Percentiles rank a stretch among this genome's conserved stretches.
Conservation (phyloP, 306 rosid species). For the Bauhinia variegata region DNA sequence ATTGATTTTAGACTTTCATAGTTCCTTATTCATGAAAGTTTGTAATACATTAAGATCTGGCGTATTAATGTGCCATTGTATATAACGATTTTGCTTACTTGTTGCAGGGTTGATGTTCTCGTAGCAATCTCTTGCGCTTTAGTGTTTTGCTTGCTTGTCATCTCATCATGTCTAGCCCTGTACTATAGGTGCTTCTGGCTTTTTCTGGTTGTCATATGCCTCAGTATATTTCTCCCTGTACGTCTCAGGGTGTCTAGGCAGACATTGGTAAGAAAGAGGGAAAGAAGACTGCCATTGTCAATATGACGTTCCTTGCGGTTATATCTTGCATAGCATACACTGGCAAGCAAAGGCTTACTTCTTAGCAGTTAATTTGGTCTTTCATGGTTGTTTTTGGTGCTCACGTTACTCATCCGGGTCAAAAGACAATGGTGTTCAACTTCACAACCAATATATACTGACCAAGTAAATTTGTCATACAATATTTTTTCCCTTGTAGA, state of each 20-base stretch:
- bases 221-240: constrained; percentile 36
- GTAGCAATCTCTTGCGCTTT: constrained; percentile 45
- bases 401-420: constrained; percentile 25
- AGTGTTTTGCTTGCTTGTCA: constrained; percentile 35
- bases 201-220: constrained; percentile 37
- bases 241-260: constrained; percentile 46
- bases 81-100: constrained; percentile 27
- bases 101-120: constrained; percentile 54
- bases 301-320: constrained; percentile 36
- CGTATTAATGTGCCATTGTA: constrained; percentile 7
- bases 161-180: constrained; percentile 40
- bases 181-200: constrained; percentile 46
- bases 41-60: constrained; percentile 1
- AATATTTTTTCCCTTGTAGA: constrained; percentile 26
- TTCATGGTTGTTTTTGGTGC: constrained; percentile 30
- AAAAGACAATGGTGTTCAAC: constrained; percentile 9
- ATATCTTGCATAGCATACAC: constrained; percentile 21
- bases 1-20: not conserved
- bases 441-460: constrained; percentile 29
- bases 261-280: constrained; percentile 47
- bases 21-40: not conserved
- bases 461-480: constrained; percentile 33
- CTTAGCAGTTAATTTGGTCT: constrained; percentile 24
- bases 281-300: constrained; percentile 53
- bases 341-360: constrained; percentile 27